A percentile compares a stretch with the other conserved stretches of the same genome.
Conservation (phyloP, 2,329 filamentous ascomycete genomes). For the Neofusicoccum ribis region DNA sequence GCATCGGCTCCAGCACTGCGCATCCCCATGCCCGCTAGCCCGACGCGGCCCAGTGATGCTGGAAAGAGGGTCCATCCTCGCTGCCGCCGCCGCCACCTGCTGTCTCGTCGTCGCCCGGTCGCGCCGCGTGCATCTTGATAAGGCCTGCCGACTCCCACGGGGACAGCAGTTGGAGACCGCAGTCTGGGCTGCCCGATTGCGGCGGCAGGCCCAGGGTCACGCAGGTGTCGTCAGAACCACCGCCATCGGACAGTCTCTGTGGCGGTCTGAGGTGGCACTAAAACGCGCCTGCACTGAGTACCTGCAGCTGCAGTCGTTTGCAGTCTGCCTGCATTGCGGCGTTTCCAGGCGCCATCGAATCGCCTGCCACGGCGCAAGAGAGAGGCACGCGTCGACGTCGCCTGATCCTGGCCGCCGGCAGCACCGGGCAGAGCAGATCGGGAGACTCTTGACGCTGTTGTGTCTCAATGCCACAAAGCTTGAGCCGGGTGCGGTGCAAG, state of each 20-base stretch:
- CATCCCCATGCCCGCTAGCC: not conserved
- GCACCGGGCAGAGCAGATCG: not conserved
- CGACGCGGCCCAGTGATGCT: not conserved
- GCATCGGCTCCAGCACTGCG: not conserved
- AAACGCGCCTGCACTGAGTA: not conserved
- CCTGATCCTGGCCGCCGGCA: not conserved
- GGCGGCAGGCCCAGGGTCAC: not conserved
- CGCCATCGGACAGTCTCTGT: not conserved
- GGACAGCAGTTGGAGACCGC: not conserved
- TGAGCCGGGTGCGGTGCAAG: not conserved
- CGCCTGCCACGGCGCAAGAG: not conserved
- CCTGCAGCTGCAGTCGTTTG: constrained; percentile 2
- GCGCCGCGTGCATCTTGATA: constrained; percentile 1
- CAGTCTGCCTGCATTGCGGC: not conserved
- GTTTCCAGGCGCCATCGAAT: not conserved
- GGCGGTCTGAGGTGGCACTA: constrained; percentile 7
- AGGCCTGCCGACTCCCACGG: not conserved
- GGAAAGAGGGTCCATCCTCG: not conserved
- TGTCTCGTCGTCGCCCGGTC: not conserved
- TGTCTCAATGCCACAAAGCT: constrained; percentile 10
- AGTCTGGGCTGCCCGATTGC: not conserved
- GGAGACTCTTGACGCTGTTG: not conserved
- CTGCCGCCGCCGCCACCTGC: not conserved
- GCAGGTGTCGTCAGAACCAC: not conserved
- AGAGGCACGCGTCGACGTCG: not conserved